Conservation (phyloP, 345 rosid genomes). For the Arabidopsis thaliana region DNA sequence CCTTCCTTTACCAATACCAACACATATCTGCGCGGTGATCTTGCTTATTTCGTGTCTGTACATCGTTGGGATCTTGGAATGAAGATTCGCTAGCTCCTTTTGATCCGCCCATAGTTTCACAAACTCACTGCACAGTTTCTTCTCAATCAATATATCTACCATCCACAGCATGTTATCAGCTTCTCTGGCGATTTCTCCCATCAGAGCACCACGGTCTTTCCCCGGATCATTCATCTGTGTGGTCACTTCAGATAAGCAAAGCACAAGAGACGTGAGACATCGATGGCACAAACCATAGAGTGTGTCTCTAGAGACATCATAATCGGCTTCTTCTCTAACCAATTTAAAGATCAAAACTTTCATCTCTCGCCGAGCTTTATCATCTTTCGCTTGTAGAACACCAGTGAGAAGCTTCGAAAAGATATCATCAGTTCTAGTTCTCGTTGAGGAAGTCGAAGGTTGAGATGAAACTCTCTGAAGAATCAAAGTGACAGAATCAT, state of each 20-base stretch:
- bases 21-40: conserved; percentile 82
- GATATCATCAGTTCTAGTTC: conserved; percentile 61
- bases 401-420: conserved; percentile 66
- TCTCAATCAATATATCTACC: conserved; percentile 75
- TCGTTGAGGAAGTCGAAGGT: conserved; percentile 53
- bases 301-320: conserved; percentile 67
- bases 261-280: conserved; percentile 74
- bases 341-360: conserved; percentile 69
- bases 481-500: conserved; percentile 56
- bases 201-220: conserved; percentile 69
- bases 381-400: conserved; percentile 85
- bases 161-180: conserved; percentile 93
- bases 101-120: conserved; percentile 91
- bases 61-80: conserved; percentile 80
- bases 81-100: conserved; percentile 83
- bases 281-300: conserved; percentile 81
- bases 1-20: conserved; percentile 82
- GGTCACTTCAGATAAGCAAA: conserved; percentile 81
- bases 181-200: conserved; percentile 86
- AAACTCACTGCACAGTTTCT: conserved; percentile 71
- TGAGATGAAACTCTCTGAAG: conserved; percentile 79
- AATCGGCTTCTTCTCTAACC: conserved; percentile 65
- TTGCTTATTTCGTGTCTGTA: conserved; percentile 89
- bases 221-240: conserved; percentile 53
- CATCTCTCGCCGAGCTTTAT: conserved; percentile 92